These are phyloP conservation scores for Bipolaris oryzae DNA, from an alignment of 2,329 filamentous ascomycete species.

Conservation along the genomic window DNA sequence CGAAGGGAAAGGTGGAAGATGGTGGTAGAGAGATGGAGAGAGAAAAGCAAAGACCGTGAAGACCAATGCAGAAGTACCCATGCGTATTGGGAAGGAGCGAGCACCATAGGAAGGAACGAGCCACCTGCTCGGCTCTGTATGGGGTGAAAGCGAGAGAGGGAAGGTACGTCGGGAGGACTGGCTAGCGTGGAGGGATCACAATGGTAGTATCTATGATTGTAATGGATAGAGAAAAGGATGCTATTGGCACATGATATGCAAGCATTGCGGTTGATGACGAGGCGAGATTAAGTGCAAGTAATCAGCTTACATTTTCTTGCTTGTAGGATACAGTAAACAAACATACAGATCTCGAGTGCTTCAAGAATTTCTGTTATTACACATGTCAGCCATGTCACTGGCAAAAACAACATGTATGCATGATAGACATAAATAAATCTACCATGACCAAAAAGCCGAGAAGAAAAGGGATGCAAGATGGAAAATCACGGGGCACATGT, in stretches of 20 bases:
- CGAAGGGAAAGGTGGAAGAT: neutral
- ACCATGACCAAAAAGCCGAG: constrained; percentile 20
- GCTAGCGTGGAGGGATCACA: too few species aligned
- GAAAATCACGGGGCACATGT: constrained; percentile 22
- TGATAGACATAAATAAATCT: constrained; percentile 22
- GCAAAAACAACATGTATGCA: constrained; percentile 18
- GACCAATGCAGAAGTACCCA: constrained; percentile 1
- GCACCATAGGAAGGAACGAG: constrained; percentile 12
- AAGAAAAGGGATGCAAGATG: constrained; percentile 18
- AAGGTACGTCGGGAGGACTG: too few species aligned
- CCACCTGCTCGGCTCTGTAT: neutral
- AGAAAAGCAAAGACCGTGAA: neutral
- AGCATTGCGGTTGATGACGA: too few species aligned
- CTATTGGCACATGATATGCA: too few species aligned
- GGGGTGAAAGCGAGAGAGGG: too few species aligned
- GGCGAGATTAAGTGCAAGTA: too few species aligned
- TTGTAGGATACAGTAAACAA: too few species aligned
- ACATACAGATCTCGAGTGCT: too few species aligned
- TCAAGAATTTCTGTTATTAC: too few species aligned
- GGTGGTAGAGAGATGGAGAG: neutral
- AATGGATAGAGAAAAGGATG: too few species aligned
- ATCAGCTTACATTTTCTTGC: too few species aligned
- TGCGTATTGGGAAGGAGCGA: constrained; percentile 14
- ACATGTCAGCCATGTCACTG: neutral
- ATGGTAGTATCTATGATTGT: too few species aligned